Evolutionary conservation across 208 protist species (phyloP).

Genomic region (Trypanosoma rangeli): DNA sequence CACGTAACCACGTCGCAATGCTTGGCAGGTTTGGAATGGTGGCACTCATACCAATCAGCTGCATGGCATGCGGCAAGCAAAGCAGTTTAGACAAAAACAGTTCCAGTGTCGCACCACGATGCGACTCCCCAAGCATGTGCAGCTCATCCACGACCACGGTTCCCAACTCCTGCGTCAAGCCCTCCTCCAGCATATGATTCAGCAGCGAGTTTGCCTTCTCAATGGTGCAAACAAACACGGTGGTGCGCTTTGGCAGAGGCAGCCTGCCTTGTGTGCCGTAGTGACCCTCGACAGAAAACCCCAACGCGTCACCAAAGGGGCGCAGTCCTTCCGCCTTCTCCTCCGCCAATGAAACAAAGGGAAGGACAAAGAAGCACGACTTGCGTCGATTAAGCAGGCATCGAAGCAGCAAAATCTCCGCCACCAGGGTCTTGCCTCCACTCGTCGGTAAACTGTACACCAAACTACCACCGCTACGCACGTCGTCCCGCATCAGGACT

Average conservation of each 20-base stretch:
- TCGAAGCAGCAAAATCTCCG: slow-evolving; percentile 90
- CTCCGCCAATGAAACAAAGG: slow-evolving; percentile 91
- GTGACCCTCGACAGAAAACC: slow-evolving; percentile 84
- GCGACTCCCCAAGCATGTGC: slow-evolving; percentile 93
- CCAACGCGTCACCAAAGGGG: slow-evolving; percentile 52
- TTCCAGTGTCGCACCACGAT: slow-evolving; percentile 86
- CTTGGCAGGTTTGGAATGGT: slow-evolving; percentile 88
- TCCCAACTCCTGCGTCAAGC: slow-evolving; percentile 59
- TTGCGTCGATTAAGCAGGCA: slow-evolving; percentile 62
- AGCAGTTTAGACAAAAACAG: slow-evolving; percentile 85
- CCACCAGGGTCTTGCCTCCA: slow-evolving; percentile 94
- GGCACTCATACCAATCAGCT: slow-evolving; percentile 94
- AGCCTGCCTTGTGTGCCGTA: slow-evolving; percentile 72
- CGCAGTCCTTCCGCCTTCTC: slow-evolving; percentile 85
- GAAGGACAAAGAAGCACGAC: slow-evolving; percentile 91
- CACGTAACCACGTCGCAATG: slow-evolving; percentile 83
- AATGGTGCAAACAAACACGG: slow-evolving; percentile 91
- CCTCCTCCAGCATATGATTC: slow-evolving; percentile 81
- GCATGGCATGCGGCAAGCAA: slow-evolving; percentile 43
- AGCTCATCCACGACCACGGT: slow-evolving; percentile 94
- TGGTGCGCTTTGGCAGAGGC: slow-evolving; percentile 44
- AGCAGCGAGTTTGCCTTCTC: slow-evolving; percentile 94
- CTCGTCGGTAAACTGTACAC: slow-evolving; percentile 92
- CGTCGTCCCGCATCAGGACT: slow-evolving; percentile 56
- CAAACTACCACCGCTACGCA: slow-evolving; percentile 66